Evolutionary conservation across 2,329 filamentous ascomycete genomes (phyloP), one percentile per base, ranked within the genome.

Genomic region (Hymenoscyphus infarciens): DNA sequence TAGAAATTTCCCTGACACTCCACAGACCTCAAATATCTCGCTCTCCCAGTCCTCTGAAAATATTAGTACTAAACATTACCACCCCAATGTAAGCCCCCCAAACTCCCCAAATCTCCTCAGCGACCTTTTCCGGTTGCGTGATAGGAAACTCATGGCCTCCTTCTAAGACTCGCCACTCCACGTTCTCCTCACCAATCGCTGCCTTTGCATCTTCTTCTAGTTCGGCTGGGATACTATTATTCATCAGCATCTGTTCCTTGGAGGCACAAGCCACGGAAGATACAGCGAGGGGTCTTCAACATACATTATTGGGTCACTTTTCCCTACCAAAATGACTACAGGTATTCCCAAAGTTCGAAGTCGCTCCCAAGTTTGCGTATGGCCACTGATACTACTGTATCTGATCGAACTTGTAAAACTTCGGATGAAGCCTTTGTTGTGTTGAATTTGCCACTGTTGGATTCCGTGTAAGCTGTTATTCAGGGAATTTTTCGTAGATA

Each of bases 121-220:
- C 68, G 11, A 83, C 79, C 39, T 75, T 71, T 6, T 73, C 69
- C 0, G 77, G 71, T 63, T 82, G 78, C n/a, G 83, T 84, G 76
- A 87, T 86, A 16, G 85, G 83, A 68, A 87, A 87, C 66, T 88
- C 84, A 68, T 88, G 85, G 1, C 79, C 81, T 1, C 83, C 83
- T 0, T 79, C 78, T 1, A 87, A 74, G 11, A 82, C 71, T 38
- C 75, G 78, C 80, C 83, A 85, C 52, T 75, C 73, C 6, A 86
- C 78, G 15, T 77, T 77, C 0, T 78, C 77, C 57, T 74, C 72
- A 6, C 68, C 71, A 25, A 72, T 35, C 5, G 60, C 55, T 7
- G 22, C 58, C n/a, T 56, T 59, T 1, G 64, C 67, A 64, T 72
- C 72, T 19, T 65, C 65, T 29, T 62, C 62, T 15, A 74, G 55